A percentile compares a stretch with the other conserved stretches of the same genome.
phyloP scores from a whole-genome alignment of 495 filamentous ascomycete species.

The Friedmanniomyces endolithicus region DNA sequence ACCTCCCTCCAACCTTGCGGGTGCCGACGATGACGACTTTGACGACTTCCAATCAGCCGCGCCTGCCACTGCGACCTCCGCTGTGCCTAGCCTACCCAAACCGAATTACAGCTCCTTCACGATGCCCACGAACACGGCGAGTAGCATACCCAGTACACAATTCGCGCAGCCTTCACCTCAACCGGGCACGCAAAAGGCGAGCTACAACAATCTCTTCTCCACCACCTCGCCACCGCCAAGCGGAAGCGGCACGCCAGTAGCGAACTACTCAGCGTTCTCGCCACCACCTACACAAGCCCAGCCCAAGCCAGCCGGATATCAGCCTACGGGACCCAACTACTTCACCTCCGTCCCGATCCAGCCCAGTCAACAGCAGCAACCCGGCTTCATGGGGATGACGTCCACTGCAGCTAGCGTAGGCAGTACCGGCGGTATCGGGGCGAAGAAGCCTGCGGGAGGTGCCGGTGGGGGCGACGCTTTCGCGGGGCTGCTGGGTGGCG shows the following conservation, averaged over 20 bases:
- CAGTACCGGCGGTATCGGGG: conserved; percentile 32
- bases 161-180: conserved; percentile 74
- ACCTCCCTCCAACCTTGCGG: conserved; percentile 38
- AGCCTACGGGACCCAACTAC: conserved; percentile 78
- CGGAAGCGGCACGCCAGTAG: conserved; percentile 37
- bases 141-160: conserved; percentile 51
- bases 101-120: conserved; percentile 33
- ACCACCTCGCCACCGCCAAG: conserved; percentile 63
- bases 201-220: conserved; percentile 67
- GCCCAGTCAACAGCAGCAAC: conserved; percentile 14
- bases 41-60: conserved; percentile 96
- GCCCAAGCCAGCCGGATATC: conserved; percentile 55
- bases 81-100: conserved; percentile 29
- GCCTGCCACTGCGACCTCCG: conserved; percentile 34
- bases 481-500: conserved; percentile 68
- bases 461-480: conserved; percentile 64
- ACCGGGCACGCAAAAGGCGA: conserved; percentile 63
- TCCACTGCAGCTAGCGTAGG: conserved; percentile 24
- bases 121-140: conserved; percentile 50
- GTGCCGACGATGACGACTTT: conserved; percentile 75
- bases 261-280: conserved; percentile 36
- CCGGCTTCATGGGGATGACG: conserved; percentile 25
- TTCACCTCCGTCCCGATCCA: conserved; percentile 60
- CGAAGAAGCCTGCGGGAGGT: conserved; percentile 37
- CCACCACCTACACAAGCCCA: conserved; percentile 34